Conservation (phyloP, 2,329 filamentous ascomycete genomes). For the Claviceps pusilla region DNA sequence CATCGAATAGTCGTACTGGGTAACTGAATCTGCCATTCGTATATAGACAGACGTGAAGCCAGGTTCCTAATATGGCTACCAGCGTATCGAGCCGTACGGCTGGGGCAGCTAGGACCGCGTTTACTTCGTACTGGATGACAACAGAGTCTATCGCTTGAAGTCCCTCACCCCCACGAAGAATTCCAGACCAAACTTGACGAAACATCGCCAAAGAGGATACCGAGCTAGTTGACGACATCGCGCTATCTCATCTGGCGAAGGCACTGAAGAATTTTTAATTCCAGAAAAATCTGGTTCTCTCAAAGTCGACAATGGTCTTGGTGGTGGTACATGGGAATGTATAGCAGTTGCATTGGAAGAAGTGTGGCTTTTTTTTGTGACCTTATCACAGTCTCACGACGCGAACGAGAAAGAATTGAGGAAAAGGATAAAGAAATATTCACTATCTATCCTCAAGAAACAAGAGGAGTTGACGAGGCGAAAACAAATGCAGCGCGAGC, state of each 20-base stretch:
- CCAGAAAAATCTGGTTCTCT: constrained; percentile 11
- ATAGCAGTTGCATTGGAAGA: constrained; percentile 69
- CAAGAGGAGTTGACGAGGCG: constrained; percentile 60
- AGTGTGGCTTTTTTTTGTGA: constrained; percentile 54
- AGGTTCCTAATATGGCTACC: constrained; percentile 8
- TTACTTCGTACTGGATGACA: constrained; percentile 87
- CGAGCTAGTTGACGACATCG: constrained; percentile 62
- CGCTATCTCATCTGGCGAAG: constrained; percentile 23
- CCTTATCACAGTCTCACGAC: constrained; percentile 62
- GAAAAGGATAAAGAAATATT: constrained; percentile 56
- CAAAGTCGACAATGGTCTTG: constrained; percentile 42
- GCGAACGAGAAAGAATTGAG: constrained; percentile 70
- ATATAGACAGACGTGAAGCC: neutral
- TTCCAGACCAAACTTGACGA: constrained; percentile 50
- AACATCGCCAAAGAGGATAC: constrained; percentile 31
- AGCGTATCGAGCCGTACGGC: constrained; percentile 69
- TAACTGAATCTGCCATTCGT: constrained; percentile 26
- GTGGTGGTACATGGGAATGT: constrained; percentile 78
- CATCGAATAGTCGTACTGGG: constrained; percentile 69
- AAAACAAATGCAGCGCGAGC: constrained; percentile 53
- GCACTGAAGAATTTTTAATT: constrained; percentile 15
- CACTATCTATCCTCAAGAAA: constrained; percentile 73
- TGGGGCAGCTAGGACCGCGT: constrained; percentile 78
- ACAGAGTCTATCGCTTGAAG: constrained; percentile 80
- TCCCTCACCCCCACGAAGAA: constrained; percentile 46